phyloP scores from a whole-genome alignment of 257 asterid species.

The Dorcoceras hygrometricum region DNA sequence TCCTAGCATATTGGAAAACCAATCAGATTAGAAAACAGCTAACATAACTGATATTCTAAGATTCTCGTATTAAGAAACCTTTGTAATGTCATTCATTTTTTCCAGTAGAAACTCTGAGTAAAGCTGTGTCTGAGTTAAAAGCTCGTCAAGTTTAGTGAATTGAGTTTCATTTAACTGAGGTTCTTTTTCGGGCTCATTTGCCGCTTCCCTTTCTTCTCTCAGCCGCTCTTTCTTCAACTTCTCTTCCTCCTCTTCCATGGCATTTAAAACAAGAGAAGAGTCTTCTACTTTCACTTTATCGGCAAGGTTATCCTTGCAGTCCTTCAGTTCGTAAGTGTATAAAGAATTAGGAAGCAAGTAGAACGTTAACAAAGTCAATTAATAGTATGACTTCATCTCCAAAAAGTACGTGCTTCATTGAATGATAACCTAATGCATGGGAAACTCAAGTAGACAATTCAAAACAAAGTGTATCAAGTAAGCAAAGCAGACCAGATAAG shows the following conservation, averaged over 20 bases:
- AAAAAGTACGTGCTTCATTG: background rate
- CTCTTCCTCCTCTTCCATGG: constrained; percentile 62
- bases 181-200: constrained; percentile 34
- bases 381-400: background rate
- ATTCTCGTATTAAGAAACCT: constrained; percentile 36
- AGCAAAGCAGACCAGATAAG: background rate
- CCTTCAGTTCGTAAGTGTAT: constrained; percentile 38
- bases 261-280: constrained; percentile 39
- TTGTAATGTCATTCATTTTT: constrained; percentile 87
- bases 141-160: constrained; percentile 86
- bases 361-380: background rate
- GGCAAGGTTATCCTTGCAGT: constrained; percentile 43
- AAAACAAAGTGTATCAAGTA: background rate
- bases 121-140: constrained; percentile 85
- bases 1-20: constrained; percentile 39
- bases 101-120: constrained; percentile 90
- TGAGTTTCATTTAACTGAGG: constrained; percentile 61
- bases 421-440: background rate
- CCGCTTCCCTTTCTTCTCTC: constrained; percentile 43
- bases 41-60: background rate
- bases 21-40: constrained; percentile 19
- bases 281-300: constrained; percentile 45
- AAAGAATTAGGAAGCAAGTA: constrained; percentile 6
- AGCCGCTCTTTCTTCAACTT: constrained; percentile 48
- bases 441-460: background rate